Evolutionary conservation across 805 yeast genomes (phyloP).

Genomic region (Yarrowia bubula): DNA sequence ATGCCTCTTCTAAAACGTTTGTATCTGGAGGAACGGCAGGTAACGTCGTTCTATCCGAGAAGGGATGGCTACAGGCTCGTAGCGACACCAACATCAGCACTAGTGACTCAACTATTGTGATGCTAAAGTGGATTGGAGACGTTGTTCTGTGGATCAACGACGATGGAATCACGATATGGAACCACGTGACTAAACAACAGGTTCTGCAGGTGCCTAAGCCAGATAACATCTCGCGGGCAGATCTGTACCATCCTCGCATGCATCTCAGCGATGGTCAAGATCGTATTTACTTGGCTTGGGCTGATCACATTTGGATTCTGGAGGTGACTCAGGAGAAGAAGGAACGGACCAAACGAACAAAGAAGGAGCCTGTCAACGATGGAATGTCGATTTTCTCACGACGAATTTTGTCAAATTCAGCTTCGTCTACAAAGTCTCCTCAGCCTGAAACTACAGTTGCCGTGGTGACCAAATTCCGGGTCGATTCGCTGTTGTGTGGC

Average conservation of each 20-base stretch:
- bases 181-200: slow-evolving; percentile 50
- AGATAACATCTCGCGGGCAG: slow-evolving; percentile 58
- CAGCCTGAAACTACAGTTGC: slow-evolving; percentile 33
- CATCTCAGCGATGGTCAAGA: slow-evolving; percentile 58
- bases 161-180: slow-evolving; percentile 68
- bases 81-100: slow-evolving; percentile 59
- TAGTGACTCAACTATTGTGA: slow-evolving; percentile 64
- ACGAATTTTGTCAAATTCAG: slow-evolving; percentile 28
- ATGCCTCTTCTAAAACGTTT: slow-evolving; percentile 59
- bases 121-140: slow-evolving; percentile 61
- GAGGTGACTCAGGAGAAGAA: slow-evolving; percentile 44
- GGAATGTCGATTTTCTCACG: slow-evolving; percentile 26
- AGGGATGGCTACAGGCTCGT: slow-evolving; percentile 85
- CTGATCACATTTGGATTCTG: slow-evolving; percentile 68
- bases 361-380: not conserved
- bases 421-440: slow-evolving; percentile 28
- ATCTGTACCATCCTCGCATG: slow-evolving; percentile 79
- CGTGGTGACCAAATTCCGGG: slow-evolving; percentile 42
- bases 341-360: not conserved
- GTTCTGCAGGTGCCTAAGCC: slow-evolving; percentile 60
- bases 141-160: slow-evolving; percentile 82
- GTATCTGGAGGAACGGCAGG: slow-evolving; percentile 91
- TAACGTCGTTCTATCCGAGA: slow-evolving; percentile 65
- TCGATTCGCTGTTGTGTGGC: slow-evolving; percentile 66
- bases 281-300: slow-evolving; percentile 75